Percentiles rank a stretch among this genome's conserved stretches.
Conservation (phyloP, 345 rosid genomes). For the Bruguiera parviflora region DNA sequence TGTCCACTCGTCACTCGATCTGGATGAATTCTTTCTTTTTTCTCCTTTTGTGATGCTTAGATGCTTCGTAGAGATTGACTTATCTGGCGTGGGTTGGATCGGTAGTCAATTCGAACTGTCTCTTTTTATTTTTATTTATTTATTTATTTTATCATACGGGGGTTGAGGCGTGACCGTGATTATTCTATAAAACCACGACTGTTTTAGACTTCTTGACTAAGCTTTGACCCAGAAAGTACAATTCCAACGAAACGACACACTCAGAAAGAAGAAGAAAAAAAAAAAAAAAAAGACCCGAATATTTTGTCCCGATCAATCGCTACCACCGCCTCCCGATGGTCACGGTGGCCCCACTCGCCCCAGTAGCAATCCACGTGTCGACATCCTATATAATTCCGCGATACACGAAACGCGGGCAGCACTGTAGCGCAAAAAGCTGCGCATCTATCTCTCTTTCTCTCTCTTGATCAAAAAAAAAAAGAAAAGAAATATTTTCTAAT, state of each 20-base stretch:
- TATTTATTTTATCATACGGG: no score
- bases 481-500: no score
- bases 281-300: background rate
- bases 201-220: background rate
- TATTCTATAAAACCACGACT: background rate
- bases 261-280: background rate
- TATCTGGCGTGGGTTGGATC: no score
- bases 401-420: background rate
- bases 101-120: no score
- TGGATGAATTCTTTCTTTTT: no score
- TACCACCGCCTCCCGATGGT: background rate
- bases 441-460: background rate
- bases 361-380: background rate
- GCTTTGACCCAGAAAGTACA: background rate
- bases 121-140: no score
- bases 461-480: no score
- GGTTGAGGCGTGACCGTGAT: no score
- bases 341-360: background rate
- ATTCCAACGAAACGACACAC: background rate
- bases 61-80: no score
- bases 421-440: background rate
- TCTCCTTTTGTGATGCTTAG: no score
- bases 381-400: background rate
- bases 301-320: constrained; percentile 6
- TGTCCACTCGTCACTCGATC: no score